Conservation (phyloP, 805 yeast genomes). For the Metschnikowia orientalis region DNA sequence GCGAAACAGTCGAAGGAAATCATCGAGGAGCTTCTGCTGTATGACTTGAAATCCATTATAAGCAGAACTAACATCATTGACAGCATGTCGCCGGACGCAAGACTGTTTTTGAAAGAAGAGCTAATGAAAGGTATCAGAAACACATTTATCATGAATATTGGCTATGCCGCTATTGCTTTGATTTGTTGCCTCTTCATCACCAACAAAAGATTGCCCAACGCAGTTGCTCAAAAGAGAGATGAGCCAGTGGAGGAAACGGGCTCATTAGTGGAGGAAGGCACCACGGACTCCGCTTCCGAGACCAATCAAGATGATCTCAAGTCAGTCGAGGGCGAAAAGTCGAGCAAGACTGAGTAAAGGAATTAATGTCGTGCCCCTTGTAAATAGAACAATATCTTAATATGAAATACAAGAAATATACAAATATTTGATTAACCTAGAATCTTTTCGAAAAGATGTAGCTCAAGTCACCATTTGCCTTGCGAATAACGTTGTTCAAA, state of each 20-base stretch:
- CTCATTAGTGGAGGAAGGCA: too few relatives aligned
- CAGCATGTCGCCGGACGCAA: constrained; percentile 19
- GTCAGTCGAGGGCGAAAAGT: neutral
- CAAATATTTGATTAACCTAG: neutral
- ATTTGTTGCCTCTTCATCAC: constrained; percentile 36
- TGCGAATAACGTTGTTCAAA: constrained; percentile 10
- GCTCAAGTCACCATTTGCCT: constrained; percentile 10
- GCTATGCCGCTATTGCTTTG: constrained; percentile 29
- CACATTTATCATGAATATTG: constrained; percentile 40
- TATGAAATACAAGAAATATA: too few relatives aligned
- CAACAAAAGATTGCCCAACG: constrained; percentile 37
- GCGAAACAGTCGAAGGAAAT: constrained; percentile 15
- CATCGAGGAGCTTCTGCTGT: constrained; percentile 17
- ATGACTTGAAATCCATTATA: constrained; percentile 15
- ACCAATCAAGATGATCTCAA: neutral
- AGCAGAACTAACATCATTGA: constrained; percentile 15
- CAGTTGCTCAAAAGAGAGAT: constrained; percentile 12
- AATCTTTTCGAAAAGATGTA: constrained; percentile 13
- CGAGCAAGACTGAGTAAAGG: neutral
- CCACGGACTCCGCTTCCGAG: neutral
- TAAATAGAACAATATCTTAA: neutral
- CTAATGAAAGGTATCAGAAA: constrained; percentile 37
- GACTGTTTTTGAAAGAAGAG: constrained; percentile 20
- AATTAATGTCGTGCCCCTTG: neutral
- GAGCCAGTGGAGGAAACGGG: constrained; percentile 5